phyloP scores from a whole-genome alignment of 345 rosid species.

The Citropsis articulata region DNA sequence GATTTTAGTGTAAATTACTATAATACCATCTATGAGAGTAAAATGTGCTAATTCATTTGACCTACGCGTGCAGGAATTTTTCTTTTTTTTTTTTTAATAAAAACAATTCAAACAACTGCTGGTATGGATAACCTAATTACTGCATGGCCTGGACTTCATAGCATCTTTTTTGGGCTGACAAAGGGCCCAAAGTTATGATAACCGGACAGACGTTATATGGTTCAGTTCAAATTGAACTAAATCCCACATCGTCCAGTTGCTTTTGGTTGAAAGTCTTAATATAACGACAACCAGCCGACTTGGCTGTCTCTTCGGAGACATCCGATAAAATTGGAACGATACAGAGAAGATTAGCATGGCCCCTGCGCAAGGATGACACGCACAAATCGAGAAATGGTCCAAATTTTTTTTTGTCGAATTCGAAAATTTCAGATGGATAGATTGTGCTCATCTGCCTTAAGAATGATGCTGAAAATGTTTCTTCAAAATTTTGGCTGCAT shows the following conservation, averaged over 20 bases:
- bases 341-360: not conserved
- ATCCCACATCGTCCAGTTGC: not conserved
- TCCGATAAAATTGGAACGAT: not conserved
- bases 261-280: not conserved
- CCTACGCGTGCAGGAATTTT: no score
- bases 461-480: not conserved
- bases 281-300: fast-evolving
- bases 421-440: no score
- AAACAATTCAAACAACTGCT: no score
- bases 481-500: not conserved
- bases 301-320: not conserved
- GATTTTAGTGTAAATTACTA: no score
- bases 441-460: not conserved
- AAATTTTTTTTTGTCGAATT: not conserved
- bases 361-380: not conserved
- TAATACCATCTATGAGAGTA: no score
- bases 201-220: not conserved
- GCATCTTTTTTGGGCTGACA: no score
- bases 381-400: not conserved
- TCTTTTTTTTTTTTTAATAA: no score
- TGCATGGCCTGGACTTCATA: no score
- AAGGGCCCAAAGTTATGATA: not conserved
- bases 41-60: no score
- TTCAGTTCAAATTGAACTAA: not conserved
- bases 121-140: no score